A percentile compares a stretch with the other conserved stretches of the same genome.
phyloP scores from a whole-genome alignment of 257 asterid genomes.

The Salvia hispanica region DNA sequence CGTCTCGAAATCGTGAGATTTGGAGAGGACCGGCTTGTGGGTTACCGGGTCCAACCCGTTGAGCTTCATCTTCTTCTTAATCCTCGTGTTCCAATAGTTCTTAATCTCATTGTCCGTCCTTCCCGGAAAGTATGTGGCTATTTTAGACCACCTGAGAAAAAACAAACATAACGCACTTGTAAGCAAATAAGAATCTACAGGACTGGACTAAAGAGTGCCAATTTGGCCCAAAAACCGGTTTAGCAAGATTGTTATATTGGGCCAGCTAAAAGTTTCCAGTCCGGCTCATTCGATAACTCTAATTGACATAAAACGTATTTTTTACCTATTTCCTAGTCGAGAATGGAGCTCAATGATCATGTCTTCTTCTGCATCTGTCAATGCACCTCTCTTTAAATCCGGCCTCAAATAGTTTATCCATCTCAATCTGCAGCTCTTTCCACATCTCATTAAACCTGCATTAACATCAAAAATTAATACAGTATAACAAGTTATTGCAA shows the following conservation, averaged over 20 bases:
- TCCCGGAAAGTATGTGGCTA: constrained; percentile 67
- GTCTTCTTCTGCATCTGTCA: constrained; percentile 80
- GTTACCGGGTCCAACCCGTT: constrained; percentile 38
- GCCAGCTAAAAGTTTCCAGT: too few species aligned
- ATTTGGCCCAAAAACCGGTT: too few species aligned
- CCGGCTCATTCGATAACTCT: too few species aligned
- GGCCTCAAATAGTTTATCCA: constrained; percentile 89
- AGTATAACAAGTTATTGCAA: background rate
- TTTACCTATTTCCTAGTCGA: constrained; percentile 74
- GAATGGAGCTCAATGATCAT: constrained; percentile 85
- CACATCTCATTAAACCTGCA: constrained; percentile 82
- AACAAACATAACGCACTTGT: background rate
- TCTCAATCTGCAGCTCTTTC: constrained; percentile 85
- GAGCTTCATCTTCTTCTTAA: constrained; percentile 42
- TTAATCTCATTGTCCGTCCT: constrained; percentile 46
- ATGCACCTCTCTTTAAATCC: constrained; percentile 79
- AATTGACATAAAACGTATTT: background rate
- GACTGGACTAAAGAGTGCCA: too few species aligned
- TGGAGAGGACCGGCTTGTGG: constrained; percentile 35
- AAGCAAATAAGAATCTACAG: too few species aligned
- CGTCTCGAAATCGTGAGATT: background rate
- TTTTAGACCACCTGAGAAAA: constrained; percentile 76
- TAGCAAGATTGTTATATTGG: too few species aligned
- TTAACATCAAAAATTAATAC: background rate
- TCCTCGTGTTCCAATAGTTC: constrained; percentile 47